Conservation (phyloP, 208 protist genomes). For the Trypanosoma mega region DNA sequence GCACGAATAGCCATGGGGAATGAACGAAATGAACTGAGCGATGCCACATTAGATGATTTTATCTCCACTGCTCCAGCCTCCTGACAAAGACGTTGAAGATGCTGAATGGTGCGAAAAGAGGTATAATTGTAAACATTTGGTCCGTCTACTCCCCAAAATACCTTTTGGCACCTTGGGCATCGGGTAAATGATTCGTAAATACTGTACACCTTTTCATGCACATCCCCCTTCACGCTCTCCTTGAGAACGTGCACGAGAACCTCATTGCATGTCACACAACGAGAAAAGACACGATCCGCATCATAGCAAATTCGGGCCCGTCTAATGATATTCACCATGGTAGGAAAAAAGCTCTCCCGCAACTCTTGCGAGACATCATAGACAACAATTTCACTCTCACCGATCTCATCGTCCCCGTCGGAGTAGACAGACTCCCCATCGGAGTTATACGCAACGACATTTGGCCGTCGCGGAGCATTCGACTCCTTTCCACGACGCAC, state of each 20-base stretch:
- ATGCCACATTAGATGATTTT: slow-evolving; percentile 22
- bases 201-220: slow-evolving; percentile 52
- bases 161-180: slow-evolving; percentile 64
- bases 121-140: slow-evolving; percentile 75
- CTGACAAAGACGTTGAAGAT: slow-evolving; percentile 49
- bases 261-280: slow-evolving; percentile 71
- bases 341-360: slow-evolving; percentile 34
- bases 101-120: slow-evolving; percentile 59
- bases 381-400: slow-evolving; percentile 21
- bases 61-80: slow-evolving; percentile 31
- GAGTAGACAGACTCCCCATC: slow-evolving; percentile 76
- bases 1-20: slow-evolving; percentile 59
- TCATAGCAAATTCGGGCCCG: slow-evolving; percentile 38
- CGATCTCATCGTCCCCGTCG: slow-evolving; percentile 20
- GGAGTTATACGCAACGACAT: slow-evolving; percentile 71
- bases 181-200: slow-evolving; percentile 73
- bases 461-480: neutral
- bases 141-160: slow-evolving; percentile 81
- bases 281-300: slow-evolving; percentile 41
- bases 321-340: slow-evolving; percentile 48
- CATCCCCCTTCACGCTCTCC: slow-evolving; percentile 35
- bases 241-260: slow-evolving; percentile 44
- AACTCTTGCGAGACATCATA: slow-evolving; percentile 37
- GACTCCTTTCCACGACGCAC: neutral
- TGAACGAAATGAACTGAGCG: slow-evolving; percentile 49